Evolutionary conservation across 495 filamentous ascomycete species (phyloP).

Genomic region (Penicillium samsonianum): DNA sequence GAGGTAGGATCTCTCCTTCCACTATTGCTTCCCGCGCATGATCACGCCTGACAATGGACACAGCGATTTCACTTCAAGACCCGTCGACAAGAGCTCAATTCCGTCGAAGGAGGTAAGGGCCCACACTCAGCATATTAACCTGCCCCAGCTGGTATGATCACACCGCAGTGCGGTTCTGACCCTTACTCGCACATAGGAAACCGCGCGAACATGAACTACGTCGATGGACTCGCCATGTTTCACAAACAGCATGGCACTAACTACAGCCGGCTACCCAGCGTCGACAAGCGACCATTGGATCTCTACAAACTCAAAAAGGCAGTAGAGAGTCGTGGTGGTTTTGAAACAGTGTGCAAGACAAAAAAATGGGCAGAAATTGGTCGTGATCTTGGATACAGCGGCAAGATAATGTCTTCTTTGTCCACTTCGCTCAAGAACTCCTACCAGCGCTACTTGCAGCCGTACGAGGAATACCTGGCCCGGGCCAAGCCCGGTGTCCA

Average conservation of each 20-base stretch:
- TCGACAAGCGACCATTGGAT: constrained; percentile 97
- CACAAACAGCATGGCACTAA: constrained; percentile 96
- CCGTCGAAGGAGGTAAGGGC: constrained; percentile 92
- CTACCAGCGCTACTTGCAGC: constrained; percentile 92
- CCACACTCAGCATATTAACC: constrained; percentile 35
- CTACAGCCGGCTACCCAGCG: constrained; percentile 89
- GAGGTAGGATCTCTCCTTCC: constrained; percentile 63
- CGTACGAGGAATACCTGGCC: constrained; percentile 93
- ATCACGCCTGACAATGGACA: constrained; percentile 13
- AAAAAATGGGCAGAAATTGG: constrained; percentile 99
- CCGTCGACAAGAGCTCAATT: constrained; percentile 95
- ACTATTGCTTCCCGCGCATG: background rate
- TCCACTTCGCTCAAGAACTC: constrained; percentile 99
- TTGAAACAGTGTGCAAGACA: constrained; percentile 91
- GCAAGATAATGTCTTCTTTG: constrained; percentile 99
- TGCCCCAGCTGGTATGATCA: constrained; percentile 29
- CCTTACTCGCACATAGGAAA: constrained; percentile 61
- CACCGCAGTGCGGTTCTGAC: constrained; percentile 42
- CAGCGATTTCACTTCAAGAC: constrained; percentile 97
- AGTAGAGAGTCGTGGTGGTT: constrained; percentile 89
- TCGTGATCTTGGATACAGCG: constrained; percentile 94
- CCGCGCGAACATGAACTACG: constrained; percentile 91
- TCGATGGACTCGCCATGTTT: constrained; percentile 93
- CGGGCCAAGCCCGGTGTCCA: constrained; percentile 96
- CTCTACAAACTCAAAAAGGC: constrained; percentile 96